A percentile compares a stretch with the other conserved stretches of the same genome.
phyloP scores from a whole-genome alignment of 352 stramenopile species.

The Phytopythium helicoides region DNA sequence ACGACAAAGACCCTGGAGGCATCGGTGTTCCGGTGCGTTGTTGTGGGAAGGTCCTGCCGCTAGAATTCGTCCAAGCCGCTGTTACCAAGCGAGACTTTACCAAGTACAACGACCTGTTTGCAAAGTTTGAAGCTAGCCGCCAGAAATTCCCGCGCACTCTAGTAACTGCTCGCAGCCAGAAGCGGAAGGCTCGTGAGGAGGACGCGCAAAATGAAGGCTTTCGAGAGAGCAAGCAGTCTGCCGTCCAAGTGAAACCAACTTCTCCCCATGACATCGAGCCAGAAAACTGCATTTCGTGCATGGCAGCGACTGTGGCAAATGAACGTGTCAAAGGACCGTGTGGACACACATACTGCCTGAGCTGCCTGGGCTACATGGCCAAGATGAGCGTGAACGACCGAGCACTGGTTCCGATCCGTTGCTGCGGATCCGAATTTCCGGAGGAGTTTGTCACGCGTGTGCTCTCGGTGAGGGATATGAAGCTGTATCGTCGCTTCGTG shows the following conservation, averaged over 20 bases:
- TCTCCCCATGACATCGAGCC: not conserved
- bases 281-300: constrained; percentile 25
- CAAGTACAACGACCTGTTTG: constrained; percentile 32
- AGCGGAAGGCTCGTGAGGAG: constrained; percentile 13
- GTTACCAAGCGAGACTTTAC: constrained; percentile 17
- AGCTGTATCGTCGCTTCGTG: constrained; percentile 37
- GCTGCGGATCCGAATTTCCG: constrained; percentile 58
- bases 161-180: constrained; percentile 7
- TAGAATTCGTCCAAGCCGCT: constrained; percentile 29
- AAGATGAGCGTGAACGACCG: constrained; percentile 38
- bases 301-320: not conserved
- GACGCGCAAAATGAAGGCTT: constrained; percentile 2
- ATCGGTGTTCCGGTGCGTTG: constrained; percentile 32
- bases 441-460: constrained; percentile 27
- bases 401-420: constrained; percentile 41
- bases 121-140: constrained; percentile 10
- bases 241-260: not conserved
- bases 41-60: constrained; percentile 25
- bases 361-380: constrained; percentile 33
- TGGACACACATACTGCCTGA: constrained; percentile 37
- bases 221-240: not conserved
- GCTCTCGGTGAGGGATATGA: constrained; percentile 8
- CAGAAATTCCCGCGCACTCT: not conserved
- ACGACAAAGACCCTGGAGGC: constrained; percentile 17
- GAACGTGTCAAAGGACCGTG: constrained; percentile 20